Percentiles rank a stretch among this genome's conserved stretches.
These are phyloP conservation scores for Imleria badia DNA, from an alignment of 768 basidiomycete genomes.

Conservation along the genomic window DNA sequence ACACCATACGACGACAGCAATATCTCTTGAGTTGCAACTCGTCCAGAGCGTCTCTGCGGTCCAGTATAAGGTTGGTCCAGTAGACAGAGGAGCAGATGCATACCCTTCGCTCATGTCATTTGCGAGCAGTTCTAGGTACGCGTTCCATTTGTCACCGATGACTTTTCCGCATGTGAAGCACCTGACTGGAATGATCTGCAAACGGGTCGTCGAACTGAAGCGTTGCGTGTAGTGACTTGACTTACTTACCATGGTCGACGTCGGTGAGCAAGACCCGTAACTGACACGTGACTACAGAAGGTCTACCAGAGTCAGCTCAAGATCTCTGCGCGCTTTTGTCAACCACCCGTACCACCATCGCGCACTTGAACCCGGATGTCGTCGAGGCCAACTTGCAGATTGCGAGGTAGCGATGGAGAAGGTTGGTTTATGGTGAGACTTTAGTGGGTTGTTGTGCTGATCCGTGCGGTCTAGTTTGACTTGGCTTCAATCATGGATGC, in stretches of 20 bases:
- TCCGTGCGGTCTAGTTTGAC: slow-evolving; percentile 59
- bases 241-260: slow-evolving; percentile 26
- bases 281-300: slow-evolving; percentile 51
- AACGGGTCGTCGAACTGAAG: background rate
- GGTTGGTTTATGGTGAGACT: slow-evolving; percentile 42
- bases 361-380: slow-evolving; percentile 84
- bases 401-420: slow-evolving; percentile 85
- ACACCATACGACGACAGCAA: slow-evolving; percentile 95
- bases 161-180: slow-evolving; percentile 98
- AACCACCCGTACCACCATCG: slow-evolving; percentile 92
- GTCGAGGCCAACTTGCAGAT: slow-evolving; percentile 73
- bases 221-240: no score
- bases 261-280: background rate
- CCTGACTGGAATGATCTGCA: slow-evolving; percentile 91
- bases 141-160: slow-evolving; percentile 93
- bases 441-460: background rate
- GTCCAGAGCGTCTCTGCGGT: slow-evolving; percentile 79
- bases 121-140: slow-evolving; percentile 78
- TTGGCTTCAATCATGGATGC: slow-evolving; percentile 76
- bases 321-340: slow-evolving; percentile 86
- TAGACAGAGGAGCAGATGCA: slow-evolving; percentile 27
- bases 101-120: slow-evolving; percentile 89
- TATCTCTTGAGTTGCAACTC: slow-evolving; percentile 89
- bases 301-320: slow-evolving; percentile 96
- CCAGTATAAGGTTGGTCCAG: background rate